A percentile compares a stretch with the other conserved stretches of the same genome.
phyloP scores from a whole-genome alignment of 371 early-diverging fungal species.

The Lichtheimia ornata region DNA sequence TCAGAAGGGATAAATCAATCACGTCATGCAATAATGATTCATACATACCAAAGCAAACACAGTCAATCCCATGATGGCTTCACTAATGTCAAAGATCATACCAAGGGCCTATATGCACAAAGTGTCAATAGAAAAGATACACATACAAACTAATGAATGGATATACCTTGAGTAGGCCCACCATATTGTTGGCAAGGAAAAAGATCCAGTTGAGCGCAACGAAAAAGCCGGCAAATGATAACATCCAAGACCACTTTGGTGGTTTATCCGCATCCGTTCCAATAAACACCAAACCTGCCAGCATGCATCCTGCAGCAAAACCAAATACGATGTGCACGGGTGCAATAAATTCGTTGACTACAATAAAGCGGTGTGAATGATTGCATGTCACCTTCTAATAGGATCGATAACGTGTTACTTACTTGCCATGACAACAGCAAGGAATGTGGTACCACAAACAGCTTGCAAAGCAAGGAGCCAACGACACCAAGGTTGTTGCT shows the following conservation, averaged over 20 bases:
- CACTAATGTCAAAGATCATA: slow-evolving; percentile 71
- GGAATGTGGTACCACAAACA: slow-evolving; percentile 34
- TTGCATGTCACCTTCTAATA: neutral
- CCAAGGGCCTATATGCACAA: slow-evolving; percentile 63
- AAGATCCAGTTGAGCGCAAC: slow-evolving; percentile 81
- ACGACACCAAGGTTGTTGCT: slow-evolving; percentile 39
- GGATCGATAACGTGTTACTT: slow-evolving; percentile 7
- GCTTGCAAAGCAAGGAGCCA: slow-evolving; percentile 45
- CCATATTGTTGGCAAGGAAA: slow-evolving; percentile 78
- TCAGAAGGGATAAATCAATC: slow-evolving; percentile 4
- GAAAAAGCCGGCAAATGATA: slow-evolving; percentile 71
- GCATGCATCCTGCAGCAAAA: slow-evolving; percentile 19
- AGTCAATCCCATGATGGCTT: slow-evolving; percentile 84
- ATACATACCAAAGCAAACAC: slow-evolving; percentile 75
- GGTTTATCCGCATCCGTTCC: slow-evolving; percentile 28
- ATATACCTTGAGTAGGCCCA: slow-evolving; percentile 68
- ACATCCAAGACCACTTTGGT: slow-evolving; percentile 44
- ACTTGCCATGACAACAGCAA: slow-evolving; percentile 33
- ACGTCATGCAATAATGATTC: neutral
- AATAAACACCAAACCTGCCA: slow-evolving; percentile 17
- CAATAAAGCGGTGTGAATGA: neutral
- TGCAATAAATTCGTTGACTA: slow-evolving; percentile 32
- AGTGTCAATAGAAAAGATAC: neutral
- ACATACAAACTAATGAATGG: neutral
- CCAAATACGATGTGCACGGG: slow-evolving; percentile 19